These are phyloP conservation scores for Pulveroboletus sp. DNA, from an alignment of 768 basidiomycete genomes.

Conservation along the genomic window DNA sequence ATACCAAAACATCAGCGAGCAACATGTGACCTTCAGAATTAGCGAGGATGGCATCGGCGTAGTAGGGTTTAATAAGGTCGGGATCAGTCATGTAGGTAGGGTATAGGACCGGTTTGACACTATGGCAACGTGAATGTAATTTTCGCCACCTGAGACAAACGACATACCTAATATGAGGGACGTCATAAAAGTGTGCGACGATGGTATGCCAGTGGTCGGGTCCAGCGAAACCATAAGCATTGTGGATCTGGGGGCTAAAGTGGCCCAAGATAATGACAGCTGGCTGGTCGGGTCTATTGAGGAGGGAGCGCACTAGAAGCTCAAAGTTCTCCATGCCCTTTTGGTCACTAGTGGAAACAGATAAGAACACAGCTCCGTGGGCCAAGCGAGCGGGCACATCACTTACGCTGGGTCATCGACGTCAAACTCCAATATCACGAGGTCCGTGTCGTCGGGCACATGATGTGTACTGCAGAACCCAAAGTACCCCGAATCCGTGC, in stretches of 20 bases:
- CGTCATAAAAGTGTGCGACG: conserved; percentile 96
- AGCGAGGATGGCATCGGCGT: conserved; percentile 79
- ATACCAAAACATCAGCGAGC: conserved; percentile 85
- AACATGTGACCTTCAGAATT: conserved; percentile 79
- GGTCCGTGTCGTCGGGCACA: conserved; percentile 89
- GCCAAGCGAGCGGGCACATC: not conserved
- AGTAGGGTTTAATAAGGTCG: conserved; percentile 64
- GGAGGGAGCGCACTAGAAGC: conserved; percentile 86
- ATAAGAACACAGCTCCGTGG: not conserved
- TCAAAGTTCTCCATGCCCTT: conserved; percentile 84
- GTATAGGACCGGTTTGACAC: conserved; percentile 80
- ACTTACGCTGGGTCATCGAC: conserved; percentile 84
- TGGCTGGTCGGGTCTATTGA: conserved; percentile 86
- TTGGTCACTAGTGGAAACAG: conserved; percentile 48
- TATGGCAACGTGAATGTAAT: conserved; percentile 24
- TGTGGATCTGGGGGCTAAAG: conserved; percentile 84
- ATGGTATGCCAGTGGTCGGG: conserved; percentile 87
- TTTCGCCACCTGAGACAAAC: not conserved
- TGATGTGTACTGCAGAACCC: conserved; percentile 93
- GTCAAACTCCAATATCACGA: conserved; percentile 95
- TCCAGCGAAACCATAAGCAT: conserved; percentile 78
- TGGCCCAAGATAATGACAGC: conserved; percentile 95
- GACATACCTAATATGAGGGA: conserved; percentile 77
- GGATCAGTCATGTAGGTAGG: conserved; percentile 79
- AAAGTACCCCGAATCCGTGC: conserved; percentile 92